Percentiles rank a stretch among this genome's conserved stretches.
These are phyloP conservation scores for Eutypa lata DNA, from an alignment of 2,329 filamentous ascomycete species.

Conservation along the genomic window DNA sequence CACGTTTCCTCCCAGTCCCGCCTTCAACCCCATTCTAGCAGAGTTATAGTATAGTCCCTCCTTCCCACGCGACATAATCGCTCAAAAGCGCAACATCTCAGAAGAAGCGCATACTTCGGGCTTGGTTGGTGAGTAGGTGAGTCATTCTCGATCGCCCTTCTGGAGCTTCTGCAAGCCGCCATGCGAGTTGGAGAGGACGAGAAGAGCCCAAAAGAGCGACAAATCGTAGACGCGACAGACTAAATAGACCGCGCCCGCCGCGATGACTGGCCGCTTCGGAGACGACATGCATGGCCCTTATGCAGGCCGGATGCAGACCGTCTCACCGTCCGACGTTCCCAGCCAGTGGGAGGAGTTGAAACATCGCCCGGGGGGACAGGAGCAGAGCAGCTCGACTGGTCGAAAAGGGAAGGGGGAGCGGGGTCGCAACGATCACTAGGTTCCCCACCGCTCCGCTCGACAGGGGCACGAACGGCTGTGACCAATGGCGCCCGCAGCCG, in stretches of 20 bases:
- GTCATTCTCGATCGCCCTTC: conserved; percentile 22
- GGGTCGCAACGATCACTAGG: conserved; percentile 15
- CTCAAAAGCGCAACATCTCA: conserved; percentile 20
- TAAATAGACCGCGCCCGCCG: conserved; percentile 25
- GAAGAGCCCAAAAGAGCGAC: conserved; percentile 17
- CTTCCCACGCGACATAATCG: conserved; percentile 9
- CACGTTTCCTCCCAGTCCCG: conserved; percentile 13
- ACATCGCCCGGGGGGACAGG: conserved; percentile 20
- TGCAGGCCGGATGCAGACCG: conserved; percentile 23
- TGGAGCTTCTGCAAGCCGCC: conserved; percentile 25
- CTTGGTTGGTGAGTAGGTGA: conserved; percentile 28
- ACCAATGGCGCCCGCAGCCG: conserved; percentile 22
- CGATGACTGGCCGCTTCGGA: conserved; percentile 26
- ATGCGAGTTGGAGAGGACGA: conserved; percentile 20
- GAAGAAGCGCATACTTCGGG: conserved; percentile 19
- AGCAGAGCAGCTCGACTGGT: conserved; percentile 12
- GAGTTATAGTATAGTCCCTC: conserved; percentile 6
- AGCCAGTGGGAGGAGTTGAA: conserved; percentile 27
- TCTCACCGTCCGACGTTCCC: conserved; percentile 21
- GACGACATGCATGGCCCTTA: conserved; percentile 21
- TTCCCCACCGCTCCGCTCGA: conserved; percentile 1
- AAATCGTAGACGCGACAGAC: conserved; percentile 26
- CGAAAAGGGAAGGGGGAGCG: conserved; percentile 7
- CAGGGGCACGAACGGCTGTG: neutral
- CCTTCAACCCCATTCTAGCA: conserved; percentile 7